These are phyloP conservation scores for Saccharomyces mikatae DNA, from an alignment of 805 yeast genomes.

Conservation along the genomic window DNA sequence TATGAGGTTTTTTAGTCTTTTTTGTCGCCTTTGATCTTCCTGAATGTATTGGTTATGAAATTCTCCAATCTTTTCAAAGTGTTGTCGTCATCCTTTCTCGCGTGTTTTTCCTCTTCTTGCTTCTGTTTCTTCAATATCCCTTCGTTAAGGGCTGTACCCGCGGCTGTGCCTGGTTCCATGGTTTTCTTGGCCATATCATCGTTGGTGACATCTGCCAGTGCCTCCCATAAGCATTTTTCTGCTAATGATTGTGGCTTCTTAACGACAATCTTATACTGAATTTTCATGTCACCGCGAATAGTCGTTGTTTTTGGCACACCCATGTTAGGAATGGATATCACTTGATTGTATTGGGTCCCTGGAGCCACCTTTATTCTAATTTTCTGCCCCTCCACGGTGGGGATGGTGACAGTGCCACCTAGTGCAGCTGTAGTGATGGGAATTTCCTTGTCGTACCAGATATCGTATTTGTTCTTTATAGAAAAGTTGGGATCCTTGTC, in stretches of 20 bases:
- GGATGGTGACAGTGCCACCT: constrained; percentile 87
- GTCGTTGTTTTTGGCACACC: constrained; percentile 68
- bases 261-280: constrained; percentile 62
- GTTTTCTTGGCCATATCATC: constrained; percentile 73
- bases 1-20: not conserved
- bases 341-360: constrained; percentile 74
- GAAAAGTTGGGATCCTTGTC: constrained; percentile 63
- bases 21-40: constrained; percentile 35
- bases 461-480: constrained; percentile 53
- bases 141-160: not conserved
- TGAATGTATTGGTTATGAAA: constrained; percentile 51
- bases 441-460: constrained; percentile 57
- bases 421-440: constrained; percentile 94
- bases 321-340: constrained; percentile 68
- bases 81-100: constrained; percentile 21
- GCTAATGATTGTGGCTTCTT: constrained; percentile 72
- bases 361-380: constrained; percentile 73
- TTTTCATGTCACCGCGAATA: constrained; percentile 73
- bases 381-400: constrained; percentile 75
- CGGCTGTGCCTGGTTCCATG: constrained; percentile 7
- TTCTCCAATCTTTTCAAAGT: constrained; percentile 47
- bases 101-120: not conserved
- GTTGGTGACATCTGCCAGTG: constrained; percentile 82
- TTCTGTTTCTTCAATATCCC: not conserved
- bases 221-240: constrained; percentile 84